phyloP scores from a whole-genome alignment of 495 filamentous ascomycete genomes.

The Penicillium pulvis region DNA sequence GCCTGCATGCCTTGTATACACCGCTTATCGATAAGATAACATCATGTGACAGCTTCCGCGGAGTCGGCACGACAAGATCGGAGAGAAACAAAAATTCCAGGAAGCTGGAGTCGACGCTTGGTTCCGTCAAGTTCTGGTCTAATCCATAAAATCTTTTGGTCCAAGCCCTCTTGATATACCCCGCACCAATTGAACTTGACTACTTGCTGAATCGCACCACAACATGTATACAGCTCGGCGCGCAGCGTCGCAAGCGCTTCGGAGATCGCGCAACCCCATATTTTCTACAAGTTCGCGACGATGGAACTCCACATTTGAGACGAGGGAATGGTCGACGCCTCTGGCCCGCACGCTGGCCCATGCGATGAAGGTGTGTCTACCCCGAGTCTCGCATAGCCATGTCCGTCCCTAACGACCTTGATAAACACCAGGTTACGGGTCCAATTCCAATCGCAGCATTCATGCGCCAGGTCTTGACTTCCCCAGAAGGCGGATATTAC shows the following conservation, averaged over 20 bases:
- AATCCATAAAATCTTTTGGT: background rate
- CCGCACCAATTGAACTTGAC: background rate
- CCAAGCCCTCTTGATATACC: background rate
- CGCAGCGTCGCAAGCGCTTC: slow-evolving; percentile 34
- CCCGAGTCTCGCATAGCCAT: background rate
- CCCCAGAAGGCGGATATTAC: slow-evolving; percentile 91
- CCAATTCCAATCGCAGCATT: slow-evolving; percentile 89
- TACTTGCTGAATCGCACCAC: slow-evolving; percentile 5
- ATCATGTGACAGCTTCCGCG: slow-evolving; percentile 3
- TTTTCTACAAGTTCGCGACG: slow-evolving; percentile 23
- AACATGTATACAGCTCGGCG: slow-evolving; percentile 39
- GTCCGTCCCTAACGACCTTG: background rate
- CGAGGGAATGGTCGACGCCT: slow-evolving; percentile 81
- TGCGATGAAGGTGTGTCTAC: slow-evolving; percentile 69
- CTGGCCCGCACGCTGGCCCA: slow-evolving; percentile 80
- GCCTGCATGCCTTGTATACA: no score
- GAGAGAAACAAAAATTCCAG: slow-evolving; percentile 4
- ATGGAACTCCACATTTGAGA: slow-evolving; percentile 41
- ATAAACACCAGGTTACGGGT: slow-evolving; percentile 65
- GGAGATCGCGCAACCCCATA: slow-evolving; percentile 25
- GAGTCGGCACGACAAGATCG: background rate
- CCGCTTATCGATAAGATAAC: slow-evolving; percentile 5
- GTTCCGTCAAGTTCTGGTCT: background rate
- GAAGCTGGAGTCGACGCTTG: background rate
- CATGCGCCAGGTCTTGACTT: slow-evolving; percentile 98